phyloP scores from a whole-genome alignment of 805 yeast genomes.

The Saccharomycodes ludwigii region DNA sequence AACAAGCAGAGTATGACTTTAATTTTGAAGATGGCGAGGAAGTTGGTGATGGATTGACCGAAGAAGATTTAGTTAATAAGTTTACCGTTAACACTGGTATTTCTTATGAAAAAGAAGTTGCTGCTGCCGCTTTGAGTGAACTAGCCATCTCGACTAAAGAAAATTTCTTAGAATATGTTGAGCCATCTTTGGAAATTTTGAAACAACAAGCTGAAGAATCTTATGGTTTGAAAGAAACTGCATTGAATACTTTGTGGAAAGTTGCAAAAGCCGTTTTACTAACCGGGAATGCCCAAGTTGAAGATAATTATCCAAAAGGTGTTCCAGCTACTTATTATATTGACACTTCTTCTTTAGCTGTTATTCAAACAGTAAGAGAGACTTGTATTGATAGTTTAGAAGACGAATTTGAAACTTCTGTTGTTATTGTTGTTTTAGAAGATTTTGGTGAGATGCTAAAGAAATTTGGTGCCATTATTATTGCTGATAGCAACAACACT shows the following conservation, averaged over 20 bases:
- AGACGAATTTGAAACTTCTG: slow-evolving; percentile 74
- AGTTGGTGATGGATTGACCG: slow-evolving; percentile 36
- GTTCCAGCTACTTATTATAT: slow-evolving; percentile 50
- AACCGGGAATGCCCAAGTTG: slow-evolving; percentile 29
- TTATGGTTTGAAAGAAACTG: slow-evolving; percentile 83
- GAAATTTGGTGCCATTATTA: slow-evolving; percentile 57
- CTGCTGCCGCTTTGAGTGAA: slow-evolving; percentile 82
- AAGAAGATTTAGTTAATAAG: slow-evolving; percentile 55
- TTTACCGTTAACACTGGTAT: slow-evolving; percentile 88
- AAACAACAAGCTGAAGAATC: slow-evolving; percentile 70
- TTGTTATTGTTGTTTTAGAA: slow-evolving; percentile 72
- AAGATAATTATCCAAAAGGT: slow-evolving; percentile 47
- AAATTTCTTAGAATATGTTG: slow-evolving; percentile 67
- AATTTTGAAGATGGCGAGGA: slow-evolving; percentile 42
- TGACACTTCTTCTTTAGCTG: slow-evolving; percentile 40
- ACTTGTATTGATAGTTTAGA: slow-evolving; percentile 49
- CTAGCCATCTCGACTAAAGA: slow-evolving; percentile 79
- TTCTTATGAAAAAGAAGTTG: slow-evolving; percentile 90
- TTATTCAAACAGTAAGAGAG: slow-evolving; percentile 56
- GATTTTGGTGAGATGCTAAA: slow-evolving; percentile 55
- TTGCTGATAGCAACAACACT: slow-evolving; percentile 46
- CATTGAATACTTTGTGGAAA: slow-evolving; percentile 73
- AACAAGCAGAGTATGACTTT: slow-evolving; percentile 75
- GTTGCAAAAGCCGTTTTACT: slow-evolving; percentile 57
- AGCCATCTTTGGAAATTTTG: slow-evolving; percentile 50